Evolutionary conservation across 148 eudicot genomes (phyloP), one percentile per base, ranked within the genome.

Genomic region (Drosera capensis): DNA sequence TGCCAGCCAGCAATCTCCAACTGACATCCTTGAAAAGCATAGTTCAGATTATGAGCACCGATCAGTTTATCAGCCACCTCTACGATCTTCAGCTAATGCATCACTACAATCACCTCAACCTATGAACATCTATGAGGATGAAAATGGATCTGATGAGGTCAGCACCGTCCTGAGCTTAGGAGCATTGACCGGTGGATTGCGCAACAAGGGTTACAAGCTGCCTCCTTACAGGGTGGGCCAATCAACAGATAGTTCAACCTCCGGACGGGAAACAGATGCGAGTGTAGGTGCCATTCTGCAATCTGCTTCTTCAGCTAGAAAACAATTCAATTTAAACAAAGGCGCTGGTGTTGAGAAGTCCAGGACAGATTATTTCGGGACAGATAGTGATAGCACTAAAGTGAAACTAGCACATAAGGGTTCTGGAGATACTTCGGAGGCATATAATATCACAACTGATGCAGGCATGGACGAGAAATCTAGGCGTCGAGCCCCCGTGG

Each of bases 131-230:
- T 37, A 64, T 42, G 54, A 53, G n/a, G 26, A 34, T 41, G 54
- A 49, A 16, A 41, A 61, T 8, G 66, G 57, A 45, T 48, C 82
- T n/a, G 56, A 44, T 35, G 15, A 49, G 14, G 72, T 68, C 22
- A 56, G 49, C 47, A 56, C 49, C 24, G 69, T 46, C 56, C 65
- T 84, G 57, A 78, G 64, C 43, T 58, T 75, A 55, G 76, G 70
- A 34, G 37, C 57, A 16, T 65, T 84, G 45, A 74, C 76, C 14
- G 82, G 87, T 55, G 99, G 93, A 45, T 53, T 75, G 40, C 65
- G 81, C 25, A 73, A 84, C 44, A 77, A 69, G 68, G 53, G 72
- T 13, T 62, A 55, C 49, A 55, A 15, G 39, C 62, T 2, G 34
- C 72, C 74, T 5, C 76, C 82, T 13, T 73, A 64, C 45, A 50